Evolutionary conservation across 768 basidiomycete species (phyloP), one percentile per base, ranked within the genome.

Genomic region (Naganishia onofrii): DNA sequence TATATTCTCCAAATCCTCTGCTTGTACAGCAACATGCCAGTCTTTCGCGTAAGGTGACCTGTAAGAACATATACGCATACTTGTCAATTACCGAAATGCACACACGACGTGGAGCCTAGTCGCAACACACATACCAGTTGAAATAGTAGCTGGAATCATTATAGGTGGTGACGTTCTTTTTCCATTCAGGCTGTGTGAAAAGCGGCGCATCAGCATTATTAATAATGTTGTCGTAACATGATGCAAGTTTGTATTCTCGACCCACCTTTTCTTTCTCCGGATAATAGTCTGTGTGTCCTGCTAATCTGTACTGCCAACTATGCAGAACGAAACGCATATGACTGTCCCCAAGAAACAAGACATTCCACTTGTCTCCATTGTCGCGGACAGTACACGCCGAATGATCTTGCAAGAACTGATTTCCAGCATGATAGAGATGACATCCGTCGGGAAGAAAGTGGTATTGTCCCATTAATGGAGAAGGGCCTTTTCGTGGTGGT

Each of bases 291-390:
- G 48, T 66, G 23, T 70, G 70, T 8, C 60, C 60, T n/a, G 65
- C 70, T 36, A 70, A 64, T 19, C 70, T 51, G 38, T 70, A 57
- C 52, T 58, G 52, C 54, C 65, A 65, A 31, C 57, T 38, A 36
- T 52, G 38, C 54, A 70, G 7, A 15, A 63, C 65, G 32, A 66
- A 70, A 21, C 70, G 28, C 34, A 53, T 54, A 58, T 70, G 70
- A 29, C 64, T 66, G 51, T 70, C 70, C 4, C 70, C 70, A 0
- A 53, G 29, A 29, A 70, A 70, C 65, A 70, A 31, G 10, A 70
- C 70, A 19, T 70, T 70, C 55, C 57, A 54, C 70, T 55, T 32
- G 26, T 57, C 55, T 0, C 26, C 38, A 8, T 5, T 36, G 21
- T 58, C 17, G 13, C 57, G 57, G 12, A 58, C 57, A 9, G 55